These are phyloP conservation scores for Cladochytrium replicatum DNA, from an alignment of 192 early-diverging fungal species.

Conservation along the genomic window DNA sequence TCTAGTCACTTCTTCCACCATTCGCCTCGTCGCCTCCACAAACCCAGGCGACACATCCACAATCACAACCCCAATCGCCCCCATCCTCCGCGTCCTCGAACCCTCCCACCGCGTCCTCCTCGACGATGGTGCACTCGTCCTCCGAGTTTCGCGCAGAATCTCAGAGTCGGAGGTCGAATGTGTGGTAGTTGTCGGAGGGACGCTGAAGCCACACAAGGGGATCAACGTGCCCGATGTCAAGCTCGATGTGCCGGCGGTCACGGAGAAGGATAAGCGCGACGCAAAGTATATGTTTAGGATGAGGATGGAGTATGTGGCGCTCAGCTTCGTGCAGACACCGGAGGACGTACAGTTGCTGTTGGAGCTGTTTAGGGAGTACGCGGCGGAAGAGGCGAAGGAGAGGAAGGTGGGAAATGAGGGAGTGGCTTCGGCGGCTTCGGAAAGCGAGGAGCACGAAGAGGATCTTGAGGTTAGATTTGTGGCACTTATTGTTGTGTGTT, in stretches of 20 bases:
- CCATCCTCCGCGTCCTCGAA: slow-evolving; percentile 32
- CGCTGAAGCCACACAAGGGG: slow-evolving; percentile 40
- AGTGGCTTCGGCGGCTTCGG: not conserved
- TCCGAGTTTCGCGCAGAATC: slow-evolving; percentile 29
- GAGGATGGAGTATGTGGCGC: slow-evolving; percentile 40
- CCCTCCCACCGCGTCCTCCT: slow-evolving; percentile 39
- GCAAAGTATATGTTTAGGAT: slow-evolving; percentile 31
- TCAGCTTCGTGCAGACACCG: slow-evolving; percentile 37
- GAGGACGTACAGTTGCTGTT: slow-evolving; percentile 42
- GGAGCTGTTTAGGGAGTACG: slow-evolving; percentile 19
- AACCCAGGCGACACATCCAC: slow-evolving; percentile 23
- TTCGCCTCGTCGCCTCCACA: slow-evolving; percentile 21
- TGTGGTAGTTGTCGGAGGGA: slow-evolving; percentile 35
- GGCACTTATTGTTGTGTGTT: too few species aligned
- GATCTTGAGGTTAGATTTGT: too few species aligned
- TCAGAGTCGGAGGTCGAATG: slow-evolving; percentile 29
- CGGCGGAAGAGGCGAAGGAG: slow-evolving; percentile 33
- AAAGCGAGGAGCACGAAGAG: slow-evolving; percentile 5
- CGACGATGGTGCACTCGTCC: slow-evolving; percentile 37
- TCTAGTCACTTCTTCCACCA: slow-evolving; percentile 9
- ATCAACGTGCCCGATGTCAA: slow-evolving; percentile 46
- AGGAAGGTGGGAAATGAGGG: slow-evolving; percentile 42
- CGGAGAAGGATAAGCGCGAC: slow-evolving; percentile 44
- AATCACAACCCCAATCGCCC: slow-evolving; percentile 35
- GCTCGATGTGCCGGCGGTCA: slow-evolving; percentile 40